phyloP scores from a whole-genome alignment of 495 filamentous ascomycete species.

The Jackrogersella minutella region DNA sequence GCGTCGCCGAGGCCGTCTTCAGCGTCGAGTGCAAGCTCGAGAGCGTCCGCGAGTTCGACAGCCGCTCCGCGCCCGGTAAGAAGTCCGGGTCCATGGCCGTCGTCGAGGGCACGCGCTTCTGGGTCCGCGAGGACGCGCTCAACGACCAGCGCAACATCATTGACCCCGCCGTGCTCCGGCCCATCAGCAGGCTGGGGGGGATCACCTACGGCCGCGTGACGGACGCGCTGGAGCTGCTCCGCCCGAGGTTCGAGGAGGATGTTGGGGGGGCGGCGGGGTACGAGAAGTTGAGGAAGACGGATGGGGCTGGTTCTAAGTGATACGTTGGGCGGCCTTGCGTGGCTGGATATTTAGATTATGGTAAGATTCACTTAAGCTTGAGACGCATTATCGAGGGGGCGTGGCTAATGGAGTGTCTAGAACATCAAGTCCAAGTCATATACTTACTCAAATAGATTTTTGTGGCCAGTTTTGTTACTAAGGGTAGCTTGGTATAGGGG shows the following conservation, averaged over 20 bases:
- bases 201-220: constrained; percentile 79
- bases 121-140: constrained; percentile 88
- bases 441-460: too few relatives aligned
- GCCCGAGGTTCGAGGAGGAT: constrained; percentile 70
- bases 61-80: constrained; percentile 69
- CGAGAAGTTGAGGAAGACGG: constrained; percentile 45
- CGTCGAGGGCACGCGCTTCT: constrained; percentile 87
- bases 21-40: constrained; percentile 81
- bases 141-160: constrained; percentile 77
- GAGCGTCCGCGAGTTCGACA: constrained; percentile 77
- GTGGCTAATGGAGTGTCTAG: neutral
- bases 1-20: constrained; percentile 84
- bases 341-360: too few relatives aligned
- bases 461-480: too few relatives aligned
- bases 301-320: neutral
- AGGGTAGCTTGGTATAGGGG: neutral
- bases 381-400: neutral
- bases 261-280: constrained; percentile 50
- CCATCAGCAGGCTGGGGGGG: constrained; percentile 81
- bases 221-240: constrained; percentile 77
- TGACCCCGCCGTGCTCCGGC: constrained; percentile 73
- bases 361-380: too few relatives aligned
- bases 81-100: constrained; percentile 77
- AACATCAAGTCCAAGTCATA: neutral
- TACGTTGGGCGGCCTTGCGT: neutral